These are phyloP conservation scores for Nadsonia fulvescens DNA, from an alignment of 805 yeast genomes.

Conservation along the genomic window DNA sequence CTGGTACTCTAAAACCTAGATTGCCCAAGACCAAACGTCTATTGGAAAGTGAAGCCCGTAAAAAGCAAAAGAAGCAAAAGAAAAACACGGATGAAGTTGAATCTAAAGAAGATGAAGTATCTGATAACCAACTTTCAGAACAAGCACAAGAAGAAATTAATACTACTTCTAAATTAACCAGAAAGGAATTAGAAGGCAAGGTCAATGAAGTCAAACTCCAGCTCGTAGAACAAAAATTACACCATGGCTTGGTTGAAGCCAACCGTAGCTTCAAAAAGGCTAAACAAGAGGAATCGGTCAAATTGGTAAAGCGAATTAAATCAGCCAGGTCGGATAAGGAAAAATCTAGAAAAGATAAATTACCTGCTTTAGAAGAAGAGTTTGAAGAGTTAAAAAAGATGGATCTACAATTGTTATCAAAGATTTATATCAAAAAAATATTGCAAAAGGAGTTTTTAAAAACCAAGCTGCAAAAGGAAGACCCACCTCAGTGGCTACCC, in stretches of 20 bases:
- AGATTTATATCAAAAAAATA: constrained; percentile 1
- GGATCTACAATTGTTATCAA: constrained; percentile 7
- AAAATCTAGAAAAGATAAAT: constrained; percentile 2
- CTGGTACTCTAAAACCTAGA: too few species aligned
- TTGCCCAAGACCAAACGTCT: too few species aligned
- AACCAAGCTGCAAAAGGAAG: constrained; percentile 6
- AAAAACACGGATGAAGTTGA: too few species aligned
- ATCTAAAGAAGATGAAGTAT: too few species aligned
- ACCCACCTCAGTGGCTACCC: constrained; percentile 5
- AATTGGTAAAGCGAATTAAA: constrained; percentile 1
- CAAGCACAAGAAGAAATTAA: too few species aligned
- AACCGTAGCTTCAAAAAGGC: constrained; percentile 3
- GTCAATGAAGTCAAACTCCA: constrained; percentile 2
- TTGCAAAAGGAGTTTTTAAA: constrained; percentile 9
- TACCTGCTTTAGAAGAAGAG: constrained; percentile 7
- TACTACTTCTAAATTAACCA: too few species aligned
- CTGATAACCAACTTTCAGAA: too few species aligned
- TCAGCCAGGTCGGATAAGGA: constrained; percentile 1
- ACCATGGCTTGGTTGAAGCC: constrained; percentile 3
- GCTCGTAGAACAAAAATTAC: constrained; percentile 3
- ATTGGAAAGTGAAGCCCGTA: too few species aligned
- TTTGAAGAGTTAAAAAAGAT: constrained; percentile 9
- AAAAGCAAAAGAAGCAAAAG: too few species aligned
- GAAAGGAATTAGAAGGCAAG: constrained; percentile 1
- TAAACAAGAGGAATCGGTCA: constrained; percentile 2